Base-by-base conservation (phyloP, 441 rosid genomes). In the Isatis lusitanica region DNA sequence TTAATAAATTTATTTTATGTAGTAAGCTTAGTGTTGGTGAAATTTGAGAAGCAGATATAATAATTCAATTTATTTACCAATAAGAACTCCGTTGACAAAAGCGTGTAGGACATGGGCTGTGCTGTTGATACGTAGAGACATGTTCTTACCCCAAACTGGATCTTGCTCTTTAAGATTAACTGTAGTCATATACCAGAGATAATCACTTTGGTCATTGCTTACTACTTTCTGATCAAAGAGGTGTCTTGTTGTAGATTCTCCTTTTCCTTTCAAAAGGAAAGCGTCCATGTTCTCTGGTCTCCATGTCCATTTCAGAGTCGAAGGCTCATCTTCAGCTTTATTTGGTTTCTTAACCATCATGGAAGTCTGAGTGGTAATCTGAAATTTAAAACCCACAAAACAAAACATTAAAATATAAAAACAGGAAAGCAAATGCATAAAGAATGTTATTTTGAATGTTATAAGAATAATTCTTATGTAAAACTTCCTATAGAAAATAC, bases 131-230 rank as follows among this genome's bases (percentile, higher is more conserved):
- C 83, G 82, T 0, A 93, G 33, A 2, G 88, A 66, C 88, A 85
- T 83, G 64, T 86, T 68, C 1, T 80, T 17, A 0, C 83, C 56
- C 86, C 74, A 84, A 2, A 87, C 16, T 1, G 82, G 80, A 48
- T 88, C 88, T 18, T 60, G 51, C 3, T 55, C 51, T 30, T 66
- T 78, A 24, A 83, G 66, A 59, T 81, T 31, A 33, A 85, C 56
- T 77, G 83, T 86, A n/a, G 90, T 87, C 82, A 88, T 91, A 44
- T 87, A 88, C 97, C 96, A 93, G 5, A 93, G 66, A 36, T 91
- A 91, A 64, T 91, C 98, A 35, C 86, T 85, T 3, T 58, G 69
- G 47, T 87, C 97, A 60, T 83, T 77, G 16, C 85, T 76, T 12
- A 75, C 53, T 4, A 36, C 69, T 63, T 93, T 93, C 17, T 91